Percentiles rank a stretch among this genome's conserved stretches.
These are phyloP conservation scores for Candida stauntonica DNA, from an alignment of 805 yeast genomes.

Conservation along the genomic window DNA sequence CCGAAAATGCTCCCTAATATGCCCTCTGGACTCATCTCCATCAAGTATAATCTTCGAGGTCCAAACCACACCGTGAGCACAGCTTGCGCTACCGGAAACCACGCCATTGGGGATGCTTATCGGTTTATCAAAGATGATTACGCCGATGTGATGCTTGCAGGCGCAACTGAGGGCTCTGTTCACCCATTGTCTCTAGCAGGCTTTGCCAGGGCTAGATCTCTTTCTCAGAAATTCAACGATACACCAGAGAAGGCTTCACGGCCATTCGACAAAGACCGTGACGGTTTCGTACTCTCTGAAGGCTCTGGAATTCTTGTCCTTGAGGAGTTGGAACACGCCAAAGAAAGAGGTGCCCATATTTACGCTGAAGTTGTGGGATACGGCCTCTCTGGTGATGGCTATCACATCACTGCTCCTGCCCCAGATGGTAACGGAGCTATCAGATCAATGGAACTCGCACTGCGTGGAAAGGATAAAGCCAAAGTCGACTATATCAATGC, in stretches of 20 bases:
- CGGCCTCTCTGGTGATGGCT: slow-evolving; percentile 88
- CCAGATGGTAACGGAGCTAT: slow-evolving; percentile 81
- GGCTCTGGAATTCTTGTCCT: slow-evolving; percentile 82
- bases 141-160: slow-evolving; percentile 86
- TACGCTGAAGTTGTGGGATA: slow-evolving; percentile 84
- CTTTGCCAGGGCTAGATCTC: slow-evolving; percentile 82
- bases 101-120: slow-evolving; percentile 89
- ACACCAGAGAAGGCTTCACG: slow-evolving; percentile 65
- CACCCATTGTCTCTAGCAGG: slow-evolving; percentile 89
- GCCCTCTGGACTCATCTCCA: slow-evolving; percentile 92
- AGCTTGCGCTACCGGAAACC: slow-evolving; percentile 96
- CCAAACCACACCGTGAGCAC: slow-evolving; percentile 87
- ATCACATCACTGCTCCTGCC: slow-evolving; percentile 89
- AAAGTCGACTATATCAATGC: slow-evolving; percentile 82
- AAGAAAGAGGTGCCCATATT: slow-evolving; percentile 55
- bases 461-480: slow-evolving; percentile 41
- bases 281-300: slow-evolving; percentile 91
- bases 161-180: slow-evolving; percentile 86
- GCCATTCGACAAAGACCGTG: slow-evolving; percentile 77
- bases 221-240: slow-evolving; percentile 60
- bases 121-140: slow-evolving; percentile 75
- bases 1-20: slow-evolving; percentile 83
- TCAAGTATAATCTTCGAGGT: slow-evolving; percentile 71
- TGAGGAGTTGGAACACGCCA: slow-evolving; percentile 76
- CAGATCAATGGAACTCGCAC: slow-evolving; percentile 76